A percentile compares a stretch with the other conserved stretches of the same genome.
These are phyloP conservation scores for Zelopaecilomyces penicillatus DNA, from an alignment of 2,329 filamentous ascomycete genomes.

Conservation along the genomic window DNA sequence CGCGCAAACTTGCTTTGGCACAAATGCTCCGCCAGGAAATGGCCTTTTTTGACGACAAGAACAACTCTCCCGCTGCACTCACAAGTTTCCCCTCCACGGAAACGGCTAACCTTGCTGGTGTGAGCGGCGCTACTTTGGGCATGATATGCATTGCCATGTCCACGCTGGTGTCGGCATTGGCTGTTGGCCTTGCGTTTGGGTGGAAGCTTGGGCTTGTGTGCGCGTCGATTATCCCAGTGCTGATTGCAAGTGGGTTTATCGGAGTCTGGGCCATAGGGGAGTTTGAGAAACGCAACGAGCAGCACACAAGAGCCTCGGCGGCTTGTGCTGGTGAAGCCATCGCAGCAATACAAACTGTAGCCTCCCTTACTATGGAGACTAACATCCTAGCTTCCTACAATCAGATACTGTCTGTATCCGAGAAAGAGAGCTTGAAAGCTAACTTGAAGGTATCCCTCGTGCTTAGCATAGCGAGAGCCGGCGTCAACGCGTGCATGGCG, in stretches of 20 bases:
- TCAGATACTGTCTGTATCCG: background rate
- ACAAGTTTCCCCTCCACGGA: constrained; percentile 19
- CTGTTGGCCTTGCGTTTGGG: constrained; percentile 27
- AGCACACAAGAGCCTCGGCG: constrained; percentile 1
- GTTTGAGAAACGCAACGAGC: constrained; percentile 5
- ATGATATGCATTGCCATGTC: constrained; percentile 2
- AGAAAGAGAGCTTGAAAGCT: background rate
- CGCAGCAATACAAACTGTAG: constrained; percentile 10
- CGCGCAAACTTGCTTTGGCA: constrained; percentile 2
- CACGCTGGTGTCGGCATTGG: constrained; percentile 7
- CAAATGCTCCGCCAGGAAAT: constrained; percentile 30
- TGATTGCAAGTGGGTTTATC: constrained; percentile 31
- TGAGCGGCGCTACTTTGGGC: constrained; percentile 33
- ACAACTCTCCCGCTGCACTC: constrained; percentile 15
- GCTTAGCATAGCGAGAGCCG: background rate
- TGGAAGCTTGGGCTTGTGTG: constrained; percentile 37
- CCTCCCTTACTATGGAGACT: constrained; percentile 5
- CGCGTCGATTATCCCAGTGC: constrained; percentile 29
- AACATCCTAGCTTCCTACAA: background rate
- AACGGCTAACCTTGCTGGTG: constrained; percentile 34
- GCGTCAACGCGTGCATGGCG: constrained; percentile 3
- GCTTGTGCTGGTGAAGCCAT: constrained; percentile 9
- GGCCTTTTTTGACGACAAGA: constrained; percentile 19
- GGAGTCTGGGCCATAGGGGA: constrained; percentile 22
- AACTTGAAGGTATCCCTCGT: constrained; percentile 1